Base-by-base conservation (phyloP, 2,329 filamentous ascomycete species). In the Xylaria arbuscula region DNA sequence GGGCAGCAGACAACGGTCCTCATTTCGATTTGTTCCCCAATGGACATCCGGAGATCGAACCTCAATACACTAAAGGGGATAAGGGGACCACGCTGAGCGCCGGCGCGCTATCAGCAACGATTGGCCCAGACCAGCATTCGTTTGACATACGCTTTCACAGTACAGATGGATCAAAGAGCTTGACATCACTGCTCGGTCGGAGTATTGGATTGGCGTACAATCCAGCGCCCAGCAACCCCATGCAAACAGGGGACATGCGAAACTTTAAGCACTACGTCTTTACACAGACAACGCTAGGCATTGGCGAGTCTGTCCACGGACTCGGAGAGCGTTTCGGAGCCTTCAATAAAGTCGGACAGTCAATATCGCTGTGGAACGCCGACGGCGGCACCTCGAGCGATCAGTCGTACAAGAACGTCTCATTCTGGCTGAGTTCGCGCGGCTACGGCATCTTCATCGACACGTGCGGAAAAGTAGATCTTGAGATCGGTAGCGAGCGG, bases 371-470 rank as follows among this genome's bases (percentile, higher is more conserved):
- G 8, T 89, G 87, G 86, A 89, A 89, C 72, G 84, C 85, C 15
- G 87, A 89, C 72, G 87, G 87, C 6, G 90, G 90, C 10, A 92
- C 90, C 0, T 89, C 87, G 0, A 89, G 87, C 71, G 89, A 92
- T 64, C 90, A 92, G 76, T 89, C 89, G 0, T 92, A 92, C 80
- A 92, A 92, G 81, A 92, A 92, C 75, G 80, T 92, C 2, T 87
- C 88, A 0, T 91, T 92, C 78, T 92, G 88, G 85, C 81, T 92
- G 72, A 91, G 87, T 75, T 92, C 88, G 13, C 84, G 86, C n/a
- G 92, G 92, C 0, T 94, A 94, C 76, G 92, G 92, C 22, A 83
- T 94, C 38, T 93, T 94, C 76, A 87, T 94, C 67, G 91, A 93
- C 76, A 88, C 88, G 6, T 85, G 90, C 0, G 90, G 90, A 24